Percentiles rank a stretch among this genome's conserved stretches.
Evolutionary conservation across 768 basidiomycete genomes (phyloP).

Genomic region (Thelephora aurantiotincta): DNA sequence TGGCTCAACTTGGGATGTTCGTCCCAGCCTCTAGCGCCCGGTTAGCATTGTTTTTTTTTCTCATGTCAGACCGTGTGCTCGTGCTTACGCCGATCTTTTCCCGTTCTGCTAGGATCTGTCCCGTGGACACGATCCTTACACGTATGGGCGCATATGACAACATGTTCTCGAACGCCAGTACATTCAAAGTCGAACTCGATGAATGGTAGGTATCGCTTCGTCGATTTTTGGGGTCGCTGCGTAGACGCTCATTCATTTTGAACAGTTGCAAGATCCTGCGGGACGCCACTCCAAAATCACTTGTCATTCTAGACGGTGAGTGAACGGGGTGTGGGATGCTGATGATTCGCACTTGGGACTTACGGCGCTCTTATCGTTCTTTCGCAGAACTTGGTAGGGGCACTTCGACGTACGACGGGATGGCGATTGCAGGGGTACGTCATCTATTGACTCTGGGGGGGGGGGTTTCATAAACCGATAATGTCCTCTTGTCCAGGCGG

Average conservation of each 20-base stretch:
- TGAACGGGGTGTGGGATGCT: conserved; percentile 2
- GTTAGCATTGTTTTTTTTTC: conserved; percentile 22
- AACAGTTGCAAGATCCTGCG: conserved; percentile 81
- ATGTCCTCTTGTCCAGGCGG: conserved; percentile 38
- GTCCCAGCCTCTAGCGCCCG: conserved; percentile 78
- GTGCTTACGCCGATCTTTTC: not conserved
- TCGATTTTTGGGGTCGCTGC: not conserved
- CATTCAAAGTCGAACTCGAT: conserved; percentile 97
- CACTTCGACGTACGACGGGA: conserved; percentile 97
- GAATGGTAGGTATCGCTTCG: conserved; percentile 53
- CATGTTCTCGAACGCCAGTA: conserved; percentile 88
- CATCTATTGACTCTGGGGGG: not conserved
- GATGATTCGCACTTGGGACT: not conserved
- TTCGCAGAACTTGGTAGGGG: conserved; percentile 82
- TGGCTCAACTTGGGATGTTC: conserved; percentile 93
- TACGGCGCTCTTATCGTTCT: not conserved
- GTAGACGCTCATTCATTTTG: not conserved
- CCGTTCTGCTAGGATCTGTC: conserved; percentile 44
- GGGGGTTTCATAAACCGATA: not conserved
- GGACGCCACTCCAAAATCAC: conserved; percentile 84
- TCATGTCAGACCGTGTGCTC: not conserved
- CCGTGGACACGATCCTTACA: conserved; percentile 85
- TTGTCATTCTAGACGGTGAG: conserved; percentile 90
- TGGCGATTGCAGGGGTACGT: conserved; percentile 86
- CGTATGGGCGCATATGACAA: conserved; percentile 99